A percentile compares a stretch with the other conserved stretches of the same genome.
These are phyloP conservation scores for Aspergillus versicolor DNA, from an alignment of 2,329 filamentous ascomycete species.

Conservation along the genomic window DNA sequence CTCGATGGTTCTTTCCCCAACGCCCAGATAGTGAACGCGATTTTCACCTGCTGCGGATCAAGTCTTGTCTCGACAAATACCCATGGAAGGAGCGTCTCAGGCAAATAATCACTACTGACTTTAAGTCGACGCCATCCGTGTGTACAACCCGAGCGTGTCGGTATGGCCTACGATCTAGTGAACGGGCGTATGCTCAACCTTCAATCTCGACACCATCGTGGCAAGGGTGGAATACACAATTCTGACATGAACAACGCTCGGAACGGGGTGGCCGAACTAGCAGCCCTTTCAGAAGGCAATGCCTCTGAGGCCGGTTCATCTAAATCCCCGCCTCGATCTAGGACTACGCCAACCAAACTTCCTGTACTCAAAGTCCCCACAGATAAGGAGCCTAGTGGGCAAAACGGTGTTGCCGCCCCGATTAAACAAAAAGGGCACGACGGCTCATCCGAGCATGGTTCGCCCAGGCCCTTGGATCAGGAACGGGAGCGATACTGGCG, in stretches of 20 bases:
- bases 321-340: constrained; percentile 17
- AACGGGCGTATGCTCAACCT: constrained; percentile 32
- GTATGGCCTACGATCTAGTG: constrained; percentile 29
- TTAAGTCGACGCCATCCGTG: constrained; percentile 13
- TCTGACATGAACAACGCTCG: constrained; percentile 19
- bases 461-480: constrained; percentile 17
- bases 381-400: constrained; percentile 19
- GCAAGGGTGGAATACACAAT: constrained; percentile 10
- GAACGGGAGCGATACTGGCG: constrained; percentile 30
- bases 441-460: constrained; percentile 4
- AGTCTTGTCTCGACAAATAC: neutral
- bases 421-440: constrained; percentile 9
- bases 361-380: constrained; percentile 24
- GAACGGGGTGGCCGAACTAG: neutral
- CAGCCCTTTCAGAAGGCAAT: constrained; percentile 9
- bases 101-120: constrained; percentile 16
- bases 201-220: constrained; percentile 22
- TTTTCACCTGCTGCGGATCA: neutral
- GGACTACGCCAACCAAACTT: constrained; percentile 30
- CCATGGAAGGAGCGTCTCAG: constrained; percentile 12
- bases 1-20: neutral
- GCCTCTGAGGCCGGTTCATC: constrained; percentile 8
- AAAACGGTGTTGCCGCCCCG: constrained; percentile 17
- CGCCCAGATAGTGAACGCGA: neutral
- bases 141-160: constrained; percentile 9